Percentiles rank a stretch among this genome's conserved stretches.
phyloP scores from a whole-genome alignment of 2,329 filamentous ascomycete species.

The Fusarium cyanostomum region DNA sequence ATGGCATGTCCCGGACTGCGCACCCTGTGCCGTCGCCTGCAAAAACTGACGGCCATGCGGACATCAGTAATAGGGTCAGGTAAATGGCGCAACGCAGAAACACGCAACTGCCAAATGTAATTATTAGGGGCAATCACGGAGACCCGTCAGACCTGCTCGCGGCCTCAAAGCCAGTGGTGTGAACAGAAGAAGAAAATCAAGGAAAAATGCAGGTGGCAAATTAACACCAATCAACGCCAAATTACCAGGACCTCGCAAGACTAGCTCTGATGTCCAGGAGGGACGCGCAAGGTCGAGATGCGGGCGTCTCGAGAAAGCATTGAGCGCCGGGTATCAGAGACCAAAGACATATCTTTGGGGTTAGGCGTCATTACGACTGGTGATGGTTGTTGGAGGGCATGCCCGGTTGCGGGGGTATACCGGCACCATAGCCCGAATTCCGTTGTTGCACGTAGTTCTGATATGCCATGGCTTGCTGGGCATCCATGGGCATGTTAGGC shows the following conservation, averaged over 20 bases:
- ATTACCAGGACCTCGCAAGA: constrained; percentile 54
- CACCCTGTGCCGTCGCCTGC: constrained; percentile 1
- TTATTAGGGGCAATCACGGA: constrained; percentile 33
- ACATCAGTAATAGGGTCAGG: constrained; percentile 6
- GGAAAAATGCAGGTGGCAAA: constrained; percentile 46
- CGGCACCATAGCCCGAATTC: constrained; percentile 74
- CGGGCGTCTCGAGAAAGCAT: constrained; percentile 58
- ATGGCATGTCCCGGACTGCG: not conserved
- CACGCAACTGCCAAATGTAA: constrained; percentile 7
- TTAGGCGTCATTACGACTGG: constrained; percentile 67
- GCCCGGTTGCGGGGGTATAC: constrained; percentile 79
- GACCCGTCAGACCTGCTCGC: constrained; percentile 12
- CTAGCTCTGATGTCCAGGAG: constrained; percentile 46
- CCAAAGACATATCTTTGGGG: constrained; percentile 39
- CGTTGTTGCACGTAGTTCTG: constrained; percentile 80
- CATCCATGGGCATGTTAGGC: constrained; percentile 73
- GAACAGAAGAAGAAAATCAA: constrained; percentile 37
- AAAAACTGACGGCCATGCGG: not conserved
- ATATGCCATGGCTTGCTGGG: constrained; percentile 83
- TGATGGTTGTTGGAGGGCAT: constrained; percentile 87
- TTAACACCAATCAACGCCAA: constrained; percentile 50
- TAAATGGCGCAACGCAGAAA: constrained; percentile 3
- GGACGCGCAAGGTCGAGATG: constrained; percentile 42
- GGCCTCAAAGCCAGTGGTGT: constrained; percentile 29
- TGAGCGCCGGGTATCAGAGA: constrained; percentile 68